These are phyloP conservation scores for Lumnitzera littorea DNA, from an alignment of 345 rosid species.

Conservation along the genomic window DNA sequence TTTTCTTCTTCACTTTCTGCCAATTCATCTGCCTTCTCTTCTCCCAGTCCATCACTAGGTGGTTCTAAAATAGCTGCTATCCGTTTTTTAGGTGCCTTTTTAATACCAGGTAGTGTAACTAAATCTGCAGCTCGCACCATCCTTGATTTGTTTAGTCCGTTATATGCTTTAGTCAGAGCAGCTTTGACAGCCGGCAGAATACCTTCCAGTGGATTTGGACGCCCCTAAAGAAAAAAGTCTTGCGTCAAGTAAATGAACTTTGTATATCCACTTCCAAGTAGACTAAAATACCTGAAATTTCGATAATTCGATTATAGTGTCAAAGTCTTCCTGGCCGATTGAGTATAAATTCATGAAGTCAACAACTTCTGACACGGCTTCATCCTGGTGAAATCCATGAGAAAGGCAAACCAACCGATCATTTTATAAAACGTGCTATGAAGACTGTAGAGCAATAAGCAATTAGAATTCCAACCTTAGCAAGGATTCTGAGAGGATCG, in stretches of 20 bases:
- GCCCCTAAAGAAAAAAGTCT: constrained; percentile 40
- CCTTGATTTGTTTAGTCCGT: constrained; percentile 56
- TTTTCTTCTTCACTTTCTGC: constrained; percentile 60
- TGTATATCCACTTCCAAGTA: not conserved
- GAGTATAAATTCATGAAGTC: constrained; percentile 88
- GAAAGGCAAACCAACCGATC: not conserved
- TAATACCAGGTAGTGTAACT: constrained; percentile 72
- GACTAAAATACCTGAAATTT: constrained; percentile 58
- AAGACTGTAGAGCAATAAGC: constrained; percentile 2
- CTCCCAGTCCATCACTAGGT: constrained; percentile 46
- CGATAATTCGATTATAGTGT: constrained; percentile 65
- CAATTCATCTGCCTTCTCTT: constrained; percentile 44
- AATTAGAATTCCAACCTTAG: constrained; percentile 48
- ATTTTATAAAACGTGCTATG: not conserved
- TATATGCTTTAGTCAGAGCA: constrained; percentile 82
- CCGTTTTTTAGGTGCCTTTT: constrained; percentile 74
- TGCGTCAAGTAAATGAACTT: no score
- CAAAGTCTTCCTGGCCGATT: constrained; percentile 81
- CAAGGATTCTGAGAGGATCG: constrained; percentile 63
- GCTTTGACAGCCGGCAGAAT: constrained; percentile 75
- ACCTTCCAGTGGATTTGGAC: constrained; percentile 76
- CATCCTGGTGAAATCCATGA: constrained; percentile 40
- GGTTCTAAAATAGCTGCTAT: constrained; percentile 79
- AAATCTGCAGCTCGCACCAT: constrained; percentile 91
- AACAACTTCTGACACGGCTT: constrained; percentile 80